Base-by-base conservation (phyloP, 495 filamentous ascomycete species). In the Echria macrotheca region DNA sequence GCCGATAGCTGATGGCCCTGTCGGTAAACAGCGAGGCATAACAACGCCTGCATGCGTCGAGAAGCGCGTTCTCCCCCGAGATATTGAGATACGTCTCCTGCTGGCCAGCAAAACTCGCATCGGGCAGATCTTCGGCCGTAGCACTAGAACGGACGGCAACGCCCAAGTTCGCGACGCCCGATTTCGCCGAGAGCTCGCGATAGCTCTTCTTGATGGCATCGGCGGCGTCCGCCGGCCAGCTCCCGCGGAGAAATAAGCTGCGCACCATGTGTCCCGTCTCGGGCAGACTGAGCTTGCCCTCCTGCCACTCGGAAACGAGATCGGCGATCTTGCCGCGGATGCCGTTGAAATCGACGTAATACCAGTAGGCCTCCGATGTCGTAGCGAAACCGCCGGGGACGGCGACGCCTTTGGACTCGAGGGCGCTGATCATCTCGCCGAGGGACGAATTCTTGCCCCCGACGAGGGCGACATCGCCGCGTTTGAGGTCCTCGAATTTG, bases 101-200 rank as follows among this genome's bases (percentile, higher is more conserved):
- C 45, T 67, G 66, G 17, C 66, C 66, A 12, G 66, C 66, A 29
- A 69, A 68, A 47, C 64, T 66, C 12, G 63, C 67, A 42, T 64
- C 64, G 4, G 66, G 64, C 25, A 69, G 55, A 28, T 69, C 66
- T 53, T 69, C 64, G 19, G 64, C 66, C 24, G 66, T 67, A 14
- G 62, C 66, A 35, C 64, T 67, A 18, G 64, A 69, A 4, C 66
- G 64, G 19, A 69, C 66, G 10, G 66, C 66, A 18, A 69, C 64
- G 23, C 52, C 50, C 52, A 60, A 53, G 50, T 56, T 29, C 22
- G 53, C 19, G 18, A 49, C 37, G 8, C 46, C 49, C 2, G 36
- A 12, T 29, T 40, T 41, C 10, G 17, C 29, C 9, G 50, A 54
- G 5, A 59, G 57, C 19, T 52, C 17, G 10, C 26, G 49, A 25